phyloP scores from a whole-genome alignment of 495 filamentous ascomycete species.

The Aspergillus affinis region DNA sequence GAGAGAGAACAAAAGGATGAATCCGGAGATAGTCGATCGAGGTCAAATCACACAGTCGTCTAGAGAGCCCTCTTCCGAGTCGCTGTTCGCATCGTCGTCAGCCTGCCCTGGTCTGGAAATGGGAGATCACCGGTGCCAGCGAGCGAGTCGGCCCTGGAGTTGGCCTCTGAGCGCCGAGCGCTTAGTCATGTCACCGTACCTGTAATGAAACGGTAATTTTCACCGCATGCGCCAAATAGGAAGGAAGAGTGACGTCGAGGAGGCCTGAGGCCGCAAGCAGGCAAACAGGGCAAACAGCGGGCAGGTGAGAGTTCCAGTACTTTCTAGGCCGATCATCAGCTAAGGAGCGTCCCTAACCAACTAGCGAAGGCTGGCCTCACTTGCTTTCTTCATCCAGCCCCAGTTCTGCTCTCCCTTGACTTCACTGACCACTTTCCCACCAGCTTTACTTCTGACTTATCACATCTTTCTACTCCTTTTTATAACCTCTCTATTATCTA shows the following conservation, averaged over 20 bases:
- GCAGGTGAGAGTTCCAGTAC: constrained; percentile 37
- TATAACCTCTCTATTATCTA: constrained; percentile 1
- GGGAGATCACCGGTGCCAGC: not conserved
- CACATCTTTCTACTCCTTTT: constrained; percentile 3
- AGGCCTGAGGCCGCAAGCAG: constrained; percentile 19
- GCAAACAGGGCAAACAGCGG: constrained; percentile 39
- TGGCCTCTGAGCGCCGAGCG: no score
- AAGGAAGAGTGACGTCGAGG: constrained; percentile 1
- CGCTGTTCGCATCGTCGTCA: not conserved
- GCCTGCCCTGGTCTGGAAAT: not conserved
- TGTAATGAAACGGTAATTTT: not conserved
- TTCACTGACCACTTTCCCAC: not conserved
- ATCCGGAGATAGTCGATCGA: not conserved
- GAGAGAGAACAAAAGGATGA: not conserved
- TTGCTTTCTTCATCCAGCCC: constrained; percentile 10
- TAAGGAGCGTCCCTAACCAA: constrained; percentile 15
- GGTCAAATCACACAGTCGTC: not conserved
- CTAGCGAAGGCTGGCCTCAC: constrained; percentile 3
- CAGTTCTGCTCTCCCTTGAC: constrained; percentile 12
- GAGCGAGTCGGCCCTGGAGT: not conserved
- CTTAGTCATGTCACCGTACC: not conserved
- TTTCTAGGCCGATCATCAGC: constrained; percentile 34
- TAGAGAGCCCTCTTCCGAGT: not conserved
- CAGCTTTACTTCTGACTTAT: not conserved
- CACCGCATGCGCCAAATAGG: constrained; percentile 11